A percentile compares a stretch with the other conserved stretches of the same genome.
Conservation (phyloP, 495 filamentous ascomycete species). For the Trichoderma virens region DNA sequence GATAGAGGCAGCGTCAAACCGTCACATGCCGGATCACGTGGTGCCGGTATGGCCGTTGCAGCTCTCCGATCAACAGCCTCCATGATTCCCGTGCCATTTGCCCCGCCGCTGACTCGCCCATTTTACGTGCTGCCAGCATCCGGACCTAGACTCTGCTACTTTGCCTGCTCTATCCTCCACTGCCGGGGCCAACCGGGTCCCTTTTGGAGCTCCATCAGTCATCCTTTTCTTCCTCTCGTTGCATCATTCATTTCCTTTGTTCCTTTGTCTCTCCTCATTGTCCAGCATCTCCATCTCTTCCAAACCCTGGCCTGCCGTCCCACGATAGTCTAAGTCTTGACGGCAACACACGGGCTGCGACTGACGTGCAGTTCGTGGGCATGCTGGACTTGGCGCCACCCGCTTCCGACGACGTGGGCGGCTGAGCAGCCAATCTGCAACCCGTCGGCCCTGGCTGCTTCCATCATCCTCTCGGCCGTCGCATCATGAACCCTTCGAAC, state of each 20-base stretch:
- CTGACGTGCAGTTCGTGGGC: not conserved
- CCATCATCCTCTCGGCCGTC: not conserved
- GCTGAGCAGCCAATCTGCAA: constrained; percentile 8
- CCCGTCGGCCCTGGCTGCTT: not conserved
- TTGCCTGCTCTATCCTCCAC: not conserved
- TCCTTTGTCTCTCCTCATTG: not conserved
- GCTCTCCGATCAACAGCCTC: not conserved
- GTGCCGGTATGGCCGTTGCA: not conserved
- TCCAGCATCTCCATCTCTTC: not conserved
- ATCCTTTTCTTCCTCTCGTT: not conserved
- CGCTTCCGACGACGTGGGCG: constrained; percentile 1
- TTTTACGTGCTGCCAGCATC: not conserved
- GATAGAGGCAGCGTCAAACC: too few relatives aligned
- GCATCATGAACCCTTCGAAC: constrained; percentile 39
- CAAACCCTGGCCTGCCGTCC: not conserved
- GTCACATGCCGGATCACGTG: not conserved
- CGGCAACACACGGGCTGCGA: not conserved
- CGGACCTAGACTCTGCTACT: not conserved
- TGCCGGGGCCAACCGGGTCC: constrained; percentile 7
- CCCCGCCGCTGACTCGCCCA: constrained; percentile 4
- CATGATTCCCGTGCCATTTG: not conserved
- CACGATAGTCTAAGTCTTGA: not conserved
- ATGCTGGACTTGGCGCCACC: constrained; percentile 1
- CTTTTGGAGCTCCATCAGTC: not conserved
- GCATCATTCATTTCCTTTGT: not conserved